A percentile compares a stretch with the other conserved stretches of the same genome.
phyloP scores from a whole-genome alignment of 2,329 filamentous ascomycete species.

The Claviceps digitariae region DNA sequence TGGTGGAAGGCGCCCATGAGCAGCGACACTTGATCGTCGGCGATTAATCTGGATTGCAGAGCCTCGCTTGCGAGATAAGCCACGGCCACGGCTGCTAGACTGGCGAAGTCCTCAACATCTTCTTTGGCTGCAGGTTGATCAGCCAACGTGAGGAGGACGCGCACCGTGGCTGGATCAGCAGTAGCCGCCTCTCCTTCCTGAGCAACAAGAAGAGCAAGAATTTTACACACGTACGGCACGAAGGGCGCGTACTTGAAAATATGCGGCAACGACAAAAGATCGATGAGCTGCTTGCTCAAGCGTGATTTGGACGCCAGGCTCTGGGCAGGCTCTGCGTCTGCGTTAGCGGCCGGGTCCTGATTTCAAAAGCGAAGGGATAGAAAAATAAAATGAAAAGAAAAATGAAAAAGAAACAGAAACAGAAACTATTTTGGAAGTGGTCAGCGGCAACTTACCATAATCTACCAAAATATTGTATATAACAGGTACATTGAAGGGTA shows the following conservation, averaged over 20 bases:
- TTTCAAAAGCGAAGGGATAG: neutral
- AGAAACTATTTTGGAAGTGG: neutral
- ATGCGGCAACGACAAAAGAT: slow-evolving; percentile 32
- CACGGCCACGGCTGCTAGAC: slow-evolving; percentile 36
- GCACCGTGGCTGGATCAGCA: slow-evolving; percentile 32
- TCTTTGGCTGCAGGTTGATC: slow-evolving; percentile 23
- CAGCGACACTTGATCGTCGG: slow-evolving; percentile 22
- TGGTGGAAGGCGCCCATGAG: slow-evolving; percentile 36
- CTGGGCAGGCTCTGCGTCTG: slow-evolving; percentile 40
- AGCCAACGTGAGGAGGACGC: slow-evolving; percentile 36
- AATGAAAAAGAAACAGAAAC: too few relatives aligned
- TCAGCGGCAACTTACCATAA: slow-evolving; percentile 34
- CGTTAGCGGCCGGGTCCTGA: neutral
- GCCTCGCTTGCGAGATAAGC: slow-evolving; percentile 40
- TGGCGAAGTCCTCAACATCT: slow-evolving; percentile 41
- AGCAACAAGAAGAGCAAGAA: slow-evolving; percentile 37
- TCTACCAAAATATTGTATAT: slow-evolving; percentile 51
- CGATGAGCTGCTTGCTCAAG: slow-evolving; percentile 35
- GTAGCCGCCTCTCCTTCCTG: slow-evolving; percentile 35
- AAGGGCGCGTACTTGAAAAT: slow-evolving; percentile 28
- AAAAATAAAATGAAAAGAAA: neutral
- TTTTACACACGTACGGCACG: slow-evolving; percentile 41
- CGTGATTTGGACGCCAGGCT: slow-evolving; percentile 36
- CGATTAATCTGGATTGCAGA: slow-evolving; percentile 36
- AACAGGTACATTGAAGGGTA: slow-evolving; percentile 43